Evolutionary conservation across 1,284 basidiomycete species (phyloP), one percentile per base, ranked within the genome.

Genomic region (Naganishia liquefaciens): DNA sequence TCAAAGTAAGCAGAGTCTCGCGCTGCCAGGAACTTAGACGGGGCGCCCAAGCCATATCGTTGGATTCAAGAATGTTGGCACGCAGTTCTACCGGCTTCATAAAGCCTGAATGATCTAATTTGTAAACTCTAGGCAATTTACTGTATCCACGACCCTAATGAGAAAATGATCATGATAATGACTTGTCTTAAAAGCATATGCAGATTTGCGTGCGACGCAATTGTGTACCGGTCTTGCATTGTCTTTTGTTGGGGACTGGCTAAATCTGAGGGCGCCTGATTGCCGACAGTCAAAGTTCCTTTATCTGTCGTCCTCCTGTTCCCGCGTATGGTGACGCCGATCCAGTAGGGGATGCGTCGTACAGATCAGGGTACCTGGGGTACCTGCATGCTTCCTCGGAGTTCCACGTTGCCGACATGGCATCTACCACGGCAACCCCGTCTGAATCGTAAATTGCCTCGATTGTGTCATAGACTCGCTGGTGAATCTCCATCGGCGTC

Each of bases 121-220:
- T 60, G 57, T 60, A 60, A 25, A 17, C 37, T 25, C 39, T 28
- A 23, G 28, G 23, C 46, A 40, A 46, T 57, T 19, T 57, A 57
- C 54, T 60, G 57, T 60, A 60, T 60, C 57, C 15, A 49, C 49
- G 30, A 60, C 46, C 49, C 46, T 50, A 60, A 50, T 50, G 21
- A 40, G 2, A 58, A 37, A 27, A 47, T 39, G 49, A 50, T 27
- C 23, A 49, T 43, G 15, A 39, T 42, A 11, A 55, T 44, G 54
- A 55, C 25, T 13, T 23, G 21, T 21, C 46, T 23, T 47, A 19
- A 44, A 30, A 13, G 23, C 39, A 43, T 43, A n/a, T n/a, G n/a
- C n/a, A n/a, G n/a, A n/a, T n/a, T n/a, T n/a, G n/a, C n/a, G n/a
- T n/a, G n/a, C n/a, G n/a, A n/a, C n/a, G n/a, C n/a, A n/a, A n/a